These are phyloP conservation scores for Wickerhamomyces canadensis DNA, from an alignment of 805 yeast genomes.

Conservation along the genomic window DNA sequence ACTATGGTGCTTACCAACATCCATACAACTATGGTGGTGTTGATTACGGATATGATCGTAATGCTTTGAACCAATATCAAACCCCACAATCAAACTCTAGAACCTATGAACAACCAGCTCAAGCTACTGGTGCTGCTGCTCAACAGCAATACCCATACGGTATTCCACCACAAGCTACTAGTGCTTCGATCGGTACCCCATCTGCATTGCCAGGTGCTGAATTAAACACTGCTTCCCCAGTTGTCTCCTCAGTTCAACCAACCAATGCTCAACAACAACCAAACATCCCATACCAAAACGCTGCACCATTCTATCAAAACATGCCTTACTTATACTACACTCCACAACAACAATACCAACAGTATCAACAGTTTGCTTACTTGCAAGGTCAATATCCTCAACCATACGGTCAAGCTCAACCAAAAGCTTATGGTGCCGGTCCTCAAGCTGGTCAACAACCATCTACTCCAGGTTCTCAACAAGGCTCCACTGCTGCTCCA, in stretches of 20 bases:
- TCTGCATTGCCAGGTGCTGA: conserved; percentile 15
- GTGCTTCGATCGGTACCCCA: conserved; percentile 10
- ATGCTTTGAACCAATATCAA: conserved; percentile 2
- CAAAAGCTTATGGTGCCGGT: conserved; percentile 16
- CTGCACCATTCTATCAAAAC: conserved; percentile 13
- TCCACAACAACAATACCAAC: conserved; percentile 14
- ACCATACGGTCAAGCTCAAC: conserved; percentile 16
- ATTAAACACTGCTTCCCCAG: conserved; percentile 23
- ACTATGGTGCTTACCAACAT: conserved; percentile 17
- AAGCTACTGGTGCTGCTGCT: conserved; percentile 3
- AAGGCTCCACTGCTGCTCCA: conserved; percentile 3
- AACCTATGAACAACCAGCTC: conserved; percentile 12
- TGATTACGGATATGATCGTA: conserved; percentile 11
- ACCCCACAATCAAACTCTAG: conserved; percentile 5
- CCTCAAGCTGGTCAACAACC: conserved; percentile 6
- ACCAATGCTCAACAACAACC: conserved; percentile 21
- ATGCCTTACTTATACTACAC: conserved; percentile 25
- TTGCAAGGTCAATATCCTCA: conserved; percentile 7
- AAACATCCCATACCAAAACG: conserved; percentile 17
- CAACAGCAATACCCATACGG: conserved; percentile 24
- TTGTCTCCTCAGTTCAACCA: conserved; percentile 24
- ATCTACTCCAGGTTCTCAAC: too few species aligned
- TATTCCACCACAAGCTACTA: conserved; percentile 21
- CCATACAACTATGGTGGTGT: conserved; percentile 12
- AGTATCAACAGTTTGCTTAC: conserved; percentile 8